Evolutionary conservation across 225 moss, liverwort and hornwort genomes (phyloP), one percentile per base, ranked within the genome.

Genomic region (Pseudisothecium myosuroides): DNA sequence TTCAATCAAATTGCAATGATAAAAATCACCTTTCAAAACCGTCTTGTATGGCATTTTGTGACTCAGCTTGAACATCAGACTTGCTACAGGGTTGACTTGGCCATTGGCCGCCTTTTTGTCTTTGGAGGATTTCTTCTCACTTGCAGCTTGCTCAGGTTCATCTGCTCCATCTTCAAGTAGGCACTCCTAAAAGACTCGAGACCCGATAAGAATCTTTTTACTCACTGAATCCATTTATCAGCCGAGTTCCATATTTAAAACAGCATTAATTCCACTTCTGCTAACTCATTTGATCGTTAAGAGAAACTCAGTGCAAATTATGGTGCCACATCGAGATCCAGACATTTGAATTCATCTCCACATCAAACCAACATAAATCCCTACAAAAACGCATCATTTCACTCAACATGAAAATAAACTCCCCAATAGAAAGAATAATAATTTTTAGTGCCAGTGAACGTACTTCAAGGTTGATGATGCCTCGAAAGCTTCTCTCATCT

Each of bases 401-500:
- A 84, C 69, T 54, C 31, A 37, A 58, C 32, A 37, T 45, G 37
- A 56, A 69, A 83, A 52, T 36, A 47, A 74, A 49, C 27, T 55
- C n/a, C 12, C 45, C 45, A 20, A 26, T 31, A 29, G 75, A 69
- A 68, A 71, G 49, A 47, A 17, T 7, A 55, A 28, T 3, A 74
- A 60, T 21, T 36, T 5, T 60, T 59, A 73, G 73, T 56, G 79
- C 69, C 69, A 56, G 26, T 55, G 64, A 58, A 76, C 81, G 36
- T 92, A 96, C 98, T 95, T 98, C 98, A 86, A 98, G 92, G 78
- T 87, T 95, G 80, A 99, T 95, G 76, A 96, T 90, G 74, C 96
- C 98, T 82, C 98, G 96, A 88, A 99, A 99, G 88, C 87, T 95
- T 88, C 96, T 96, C 87, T 99, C 97, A 59, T 97, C 98, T 80